These are phyloP conservation scores for Hsuehochloa calcarea DNA, from an alignment of 176 grass and related monocot genomes.

Conservation along the genomic window DNA sequence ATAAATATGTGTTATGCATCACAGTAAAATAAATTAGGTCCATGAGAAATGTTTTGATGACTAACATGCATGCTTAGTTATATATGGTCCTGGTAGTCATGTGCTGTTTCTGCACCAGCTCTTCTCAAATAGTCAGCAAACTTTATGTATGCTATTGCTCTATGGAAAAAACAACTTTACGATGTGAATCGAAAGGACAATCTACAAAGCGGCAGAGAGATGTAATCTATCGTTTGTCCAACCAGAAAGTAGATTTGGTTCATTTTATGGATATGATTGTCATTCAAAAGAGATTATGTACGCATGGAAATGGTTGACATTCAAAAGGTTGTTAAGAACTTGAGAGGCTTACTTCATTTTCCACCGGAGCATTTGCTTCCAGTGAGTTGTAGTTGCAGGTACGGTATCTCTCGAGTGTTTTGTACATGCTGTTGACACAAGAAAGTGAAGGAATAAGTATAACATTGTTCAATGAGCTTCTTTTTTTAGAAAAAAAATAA, in stretches of 20 bases:
- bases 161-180: not conserved
- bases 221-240: not conserved
- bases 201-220: not conserved
- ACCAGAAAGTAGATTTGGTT: not conserved
- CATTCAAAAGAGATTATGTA: not conserved
- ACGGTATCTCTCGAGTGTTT: conserved; percentile 75
- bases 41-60: not conserved
- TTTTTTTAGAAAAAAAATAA: not conserved
- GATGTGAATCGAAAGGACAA: not conserved
- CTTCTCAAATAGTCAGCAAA: not conserved
- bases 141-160: not conserved
- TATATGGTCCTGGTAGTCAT: not conserved
- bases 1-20: not conserved
- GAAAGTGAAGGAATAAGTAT: not conserved
- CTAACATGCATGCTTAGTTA: not conserved
- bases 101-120: not conserved
- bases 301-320: not conserved
- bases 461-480: not conserved
- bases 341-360: conserved; percentile 56
- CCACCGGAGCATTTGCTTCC: conserved; percentile 42
- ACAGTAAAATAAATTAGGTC: not conserved
- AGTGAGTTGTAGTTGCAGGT: conserved; percentile 49
- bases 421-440: conserved; percentile 62
- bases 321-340: not conserved
- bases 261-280: not conserved